Evolutionary conservation across 2,329 filamentous ascomycete species (phyloP), one percentile per base, ranked within the genome.

Genomic region (Botrytis galanthina): DNA sequence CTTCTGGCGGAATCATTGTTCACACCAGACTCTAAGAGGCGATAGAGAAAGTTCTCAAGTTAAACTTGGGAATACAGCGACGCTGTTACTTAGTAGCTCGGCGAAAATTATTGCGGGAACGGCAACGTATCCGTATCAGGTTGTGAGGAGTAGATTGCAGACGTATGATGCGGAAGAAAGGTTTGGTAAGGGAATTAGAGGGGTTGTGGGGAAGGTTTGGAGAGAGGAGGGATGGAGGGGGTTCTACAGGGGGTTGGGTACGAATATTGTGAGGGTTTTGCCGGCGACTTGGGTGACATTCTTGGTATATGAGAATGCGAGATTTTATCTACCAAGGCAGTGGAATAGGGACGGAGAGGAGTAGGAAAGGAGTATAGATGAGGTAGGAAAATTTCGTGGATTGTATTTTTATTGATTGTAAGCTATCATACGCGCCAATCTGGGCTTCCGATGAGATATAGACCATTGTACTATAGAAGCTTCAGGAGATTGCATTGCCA

Each of bases 221-320:
- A 84, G 80, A 71, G 91, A 93, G 77, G 95, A 98, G 80, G 95
- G 96, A 0, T 74, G 92, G 46, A 84, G 87, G 16, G 95, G 95
- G 0, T 98, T 98, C 83, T 99, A 98, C 83, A 93, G 95, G 77
- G 96, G 96, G 2, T 85, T 98, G 73, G 90, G 93, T 59, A 95
- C 95, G 0, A 97, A 95, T 77, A 87, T 97, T n/a, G 85, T 97
- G 70, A 89, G 96, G 75, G 96, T 98, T 42, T 86, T 99, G 82
- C 96, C 96, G 5, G 95, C 94, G 46, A 98, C 96, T 5, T 97
- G 96, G 89, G 93, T 98, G 71, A 98, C 95, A 1, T 98, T 99
- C 81, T 83, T 99, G 78, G 95, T 98, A 37, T 98, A 98, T 83
- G 96, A 99, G 85, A 98, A 98, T 82, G 91, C 92, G 74, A 94